phyloP scores from a whole-genome alignment of 805 yeast species.

The Suhomyces emberorum region DNA sequence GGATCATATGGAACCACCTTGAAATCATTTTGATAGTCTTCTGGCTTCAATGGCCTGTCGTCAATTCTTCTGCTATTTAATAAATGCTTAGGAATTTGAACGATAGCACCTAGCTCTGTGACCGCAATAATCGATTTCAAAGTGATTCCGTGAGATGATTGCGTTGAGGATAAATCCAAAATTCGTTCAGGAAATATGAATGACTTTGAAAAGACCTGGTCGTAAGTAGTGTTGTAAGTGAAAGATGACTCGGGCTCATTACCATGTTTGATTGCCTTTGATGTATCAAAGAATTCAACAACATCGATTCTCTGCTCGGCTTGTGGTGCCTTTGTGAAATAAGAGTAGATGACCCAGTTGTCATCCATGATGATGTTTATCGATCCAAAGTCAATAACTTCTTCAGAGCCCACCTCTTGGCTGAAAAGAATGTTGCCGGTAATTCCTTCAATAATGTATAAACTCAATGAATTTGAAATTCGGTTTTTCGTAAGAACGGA shows the following conservation, averaged over 20 bases:
- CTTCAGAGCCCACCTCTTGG: constrained; percentile 36
- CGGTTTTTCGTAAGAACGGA: constrained; percentile 42
- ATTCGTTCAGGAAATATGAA: constrained; percentile 63
- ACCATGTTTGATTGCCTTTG: constrained; percentile 41
- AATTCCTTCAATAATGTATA: constrained; percentile 62
- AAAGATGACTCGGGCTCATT: constrained; percentile 29
- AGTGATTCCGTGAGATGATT: constrained; percentile 47
- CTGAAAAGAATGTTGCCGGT: constrained; percentile 62
- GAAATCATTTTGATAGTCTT: constrained; percentile 55
- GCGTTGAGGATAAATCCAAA: constrained; percentile 43
- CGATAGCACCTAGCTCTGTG: constrained; percentile 58
- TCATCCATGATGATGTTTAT: constrained; percentile 68
- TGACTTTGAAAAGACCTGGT: constrained; percentile 46
- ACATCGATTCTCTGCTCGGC: constrained; percentile 59
- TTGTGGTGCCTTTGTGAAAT: constrained; percentile 47
- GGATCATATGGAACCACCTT: constrained; percentile 66
- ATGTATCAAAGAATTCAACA: constrained; percentile 75
- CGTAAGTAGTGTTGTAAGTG: constrained; percentile 40
- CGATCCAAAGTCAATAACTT: constrained; percentile 35
- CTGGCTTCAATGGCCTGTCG: constrained; percentile 47
- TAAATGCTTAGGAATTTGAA: constrained; percentile 65
- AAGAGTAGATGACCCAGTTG: constrained; percentile 76
- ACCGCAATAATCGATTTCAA: constrained; percentile 60
- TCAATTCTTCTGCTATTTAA: constrained; percentile 68
- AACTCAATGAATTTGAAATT: constrained; percentile 24